Percentiles rank a stretch among this genome's conserved stretches.
Conservation (phyloP, 225 moss, liverwort and hornwort species). For the Sphagnum tenellum region DNA sequence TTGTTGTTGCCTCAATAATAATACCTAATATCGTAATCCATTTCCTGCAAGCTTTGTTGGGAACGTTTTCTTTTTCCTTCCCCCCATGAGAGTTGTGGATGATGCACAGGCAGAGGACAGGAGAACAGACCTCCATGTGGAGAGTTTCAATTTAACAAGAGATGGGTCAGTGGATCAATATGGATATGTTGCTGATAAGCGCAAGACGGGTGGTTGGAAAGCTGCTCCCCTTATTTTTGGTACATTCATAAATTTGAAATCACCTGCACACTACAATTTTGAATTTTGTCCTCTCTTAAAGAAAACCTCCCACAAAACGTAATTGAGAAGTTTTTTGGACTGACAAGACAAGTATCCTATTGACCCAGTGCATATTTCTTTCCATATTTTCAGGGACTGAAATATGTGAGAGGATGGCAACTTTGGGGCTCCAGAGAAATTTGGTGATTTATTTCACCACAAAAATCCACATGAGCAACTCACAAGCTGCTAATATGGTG, state of each 20-base stretch:
- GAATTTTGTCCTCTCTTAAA: no score
- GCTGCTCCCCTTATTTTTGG: constrained; percentile 36
- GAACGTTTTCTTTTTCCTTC: no score
- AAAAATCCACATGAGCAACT: constrained; percentile 75
- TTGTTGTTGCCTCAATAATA: no score
- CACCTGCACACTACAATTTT: neutral
- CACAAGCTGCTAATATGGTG: constrained; percentile 85
- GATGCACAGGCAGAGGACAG: constrained; percentile 14
- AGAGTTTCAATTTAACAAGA: constrained; percentile 13
- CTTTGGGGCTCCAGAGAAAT: constrained; percentile 84
- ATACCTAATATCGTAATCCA: no score
- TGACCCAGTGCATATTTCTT: no score
- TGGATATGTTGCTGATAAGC: constrained; percentile 28
- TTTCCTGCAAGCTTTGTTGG: no score
- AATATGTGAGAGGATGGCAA: constrained; percentile 87
- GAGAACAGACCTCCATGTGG: constrained; percentile 9
- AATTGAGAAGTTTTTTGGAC: no score
- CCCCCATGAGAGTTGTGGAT: neutral
- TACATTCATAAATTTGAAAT: neutral
- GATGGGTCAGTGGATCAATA: constrained; percentile 22
- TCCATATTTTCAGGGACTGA: constrained; percentile 53
- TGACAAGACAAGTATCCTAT: no score
- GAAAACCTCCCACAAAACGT: no score
- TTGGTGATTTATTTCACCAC: constrained; percentile 70
- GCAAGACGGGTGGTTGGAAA: constrained; percentile 29